phyloP scores from a whole-genome alignment of 2,329 filamentous ascomycete species.

The Fusarium fracticaudum region DNA sequence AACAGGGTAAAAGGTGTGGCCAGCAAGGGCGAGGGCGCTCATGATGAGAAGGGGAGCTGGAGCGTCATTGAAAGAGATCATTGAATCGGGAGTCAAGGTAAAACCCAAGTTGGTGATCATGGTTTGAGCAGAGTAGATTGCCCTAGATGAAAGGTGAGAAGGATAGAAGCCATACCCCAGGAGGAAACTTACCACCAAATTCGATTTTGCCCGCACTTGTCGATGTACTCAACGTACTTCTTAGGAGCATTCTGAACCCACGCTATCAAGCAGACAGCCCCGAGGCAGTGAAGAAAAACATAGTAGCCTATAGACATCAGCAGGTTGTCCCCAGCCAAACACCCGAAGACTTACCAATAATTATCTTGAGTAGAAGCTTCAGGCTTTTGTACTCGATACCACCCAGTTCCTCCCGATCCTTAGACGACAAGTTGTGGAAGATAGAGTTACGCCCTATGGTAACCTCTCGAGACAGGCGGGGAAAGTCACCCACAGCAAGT shows the following conservation, averaged over 20 bases:
- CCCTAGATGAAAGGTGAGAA: constrained; percentile 47
- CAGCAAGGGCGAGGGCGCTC: constrained; percentile 59
- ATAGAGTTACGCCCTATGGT: constrained; percentile 58
- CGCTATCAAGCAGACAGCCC: constrained; percentile 57
- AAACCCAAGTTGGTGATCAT: constrained; percentile 64
- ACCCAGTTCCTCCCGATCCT: constrained; percentile 57
- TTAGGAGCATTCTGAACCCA: constrained; percentile 56
- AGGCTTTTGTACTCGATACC: constrained; percentile 63
- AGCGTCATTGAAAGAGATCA: constrained; percentile 59
- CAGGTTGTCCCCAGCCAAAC: fast-evolving
- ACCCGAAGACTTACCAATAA: constrained; percentile 45
- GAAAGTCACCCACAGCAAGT: constrained; percentile 43
- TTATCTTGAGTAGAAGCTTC: constrained; percentile 59
- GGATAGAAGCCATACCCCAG: no score
- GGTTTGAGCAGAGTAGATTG: constrained; percentile 60
- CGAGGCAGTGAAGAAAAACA: constrained; percentile 56
- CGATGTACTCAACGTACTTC: constrained; percentile 54
- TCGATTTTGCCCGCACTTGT: constrained; percentile 50
- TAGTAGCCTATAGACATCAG: constrained; percentile 52
- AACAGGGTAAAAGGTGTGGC: constrained; percentile 66
- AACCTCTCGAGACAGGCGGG: constrained; percentile 53
- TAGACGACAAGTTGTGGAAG: constrained; percentile 54
- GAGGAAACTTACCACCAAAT: constrained; percentile 58
- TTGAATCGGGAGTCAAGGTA: constrained; percentile 64
- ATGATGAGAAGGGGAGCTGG: constrained; percentile 57